Base-by-base conservation (phyloP, 2,329 filamentous ascomycete species). In the Cercospora sp. region DNA sequence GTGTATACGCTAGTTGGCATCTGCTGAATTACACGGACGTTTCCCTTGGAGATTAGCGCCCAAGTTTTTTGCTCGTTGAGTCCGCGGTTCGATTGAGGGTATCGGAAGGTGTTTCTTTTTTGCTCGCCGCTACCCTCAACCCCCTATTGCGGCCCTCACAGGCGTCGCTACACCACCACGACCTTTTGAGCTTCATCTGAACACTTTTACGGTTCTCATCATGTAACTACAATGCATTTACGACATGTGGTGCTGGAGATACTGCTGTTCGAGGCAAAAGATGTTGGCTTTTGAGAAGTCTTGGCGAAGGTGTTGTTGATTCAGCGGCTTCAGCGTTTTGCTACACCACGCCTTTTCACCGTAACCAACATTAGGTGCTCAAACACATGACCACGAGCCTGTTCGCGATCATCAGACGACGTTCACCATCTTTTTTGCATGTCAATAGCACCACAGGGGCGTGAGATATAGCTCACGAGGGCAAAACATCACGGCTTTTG, bases 1-100 rank as follows among this genome's bases (percentile, higher is more conserved):
- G 48, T 55, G 13, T 55, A 55, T 55, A 55, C 48, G 48, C 33
- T 55, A 55, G 48, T 55, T 55, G 48, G 48, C 48, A 55, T 20
- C 48, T 55, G 20, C 48, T 55, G 48, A 55, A 55, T 55, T 55
- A 55, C 13, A 55, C 48, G 48, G 48, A 55, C 48, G 23, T 30
- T 30, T 55, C 13, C 48, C 48, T 55, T 55, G 48, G 48, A 23
- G 48, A 26, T 55, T 26, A 26, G 48, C 48, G 20, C 48, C 48
- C 48, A 26, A 55, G 48, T 55, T 55, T 42, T 55, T 55, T 55
- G 48, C 48, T 28, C 23, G 48, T 26, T 23, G 20, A 55, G 48
- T 55, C 48, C 2, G 20, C 23, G 48, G 48, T 28, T 55, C 48
- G 48, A 55, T 16, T 55, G 48, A n/a, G 23, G 23, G 23, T 55